Evolutionary conservation across 495 filamentous ascomycete species (phyloP).

Genomic region (Cryomyces minteri): DNA sequence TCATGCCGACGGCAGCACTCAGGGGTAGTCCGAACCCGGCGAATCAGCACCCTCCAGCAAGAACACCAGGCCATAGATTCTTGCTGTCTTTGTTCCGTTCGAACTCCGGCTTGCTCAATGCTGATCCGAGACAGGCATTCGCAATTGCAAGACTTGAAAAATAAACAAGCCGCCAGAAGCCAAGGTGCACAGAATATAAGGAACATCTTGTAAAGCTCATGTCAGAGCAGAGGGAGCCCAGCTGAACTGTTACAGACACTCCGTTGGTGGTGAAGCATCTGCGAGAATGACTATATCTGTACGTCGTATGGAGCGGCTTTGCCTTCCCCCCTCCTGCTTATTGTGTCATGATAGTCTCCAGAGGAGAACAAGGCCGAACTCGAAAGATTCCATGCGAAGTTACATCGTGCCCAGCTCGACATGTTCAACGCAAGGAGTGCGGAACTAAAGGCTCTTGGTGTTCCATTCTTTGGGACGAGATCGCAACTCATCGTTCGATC

Average conservation of each 20-base stretch:
- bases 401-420: conserved; percentile 35
- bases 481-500: conserved; percentile 20
- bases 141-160: too few relatives aligned
- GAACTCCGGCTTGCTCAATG: too few relatives aligned
- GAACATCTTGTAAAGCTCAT: too few relatives aligned
- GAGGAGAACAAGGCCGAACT: conserved; percentile 37
- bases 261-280: neutral
- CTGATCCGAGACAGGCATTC: too few relatives aligned
- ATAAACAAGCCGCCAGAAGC: too few relatives aligned
- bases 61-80: too few relatives aligned
- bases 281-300: conserved; percentile 1
- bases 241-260: neutral
- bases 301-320: neutral
- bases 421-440: conserved; percentile 38
- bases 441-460: conserved; percentile 36
- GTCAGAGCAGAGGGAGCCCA: too few relatives aligned
- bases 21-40: neutral
- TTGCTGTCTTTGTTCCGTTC: too few relatives aligned
- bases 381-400: conserved; percentile 36
- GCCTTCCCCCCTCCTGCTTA: neutral
- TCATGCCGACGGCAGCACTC: conserved; percentile 6
- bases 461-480: conserved; percentile 46
- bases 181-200: too few relatives aligned
- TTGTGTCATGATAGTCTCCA: conserved; percentile 10
- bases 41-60: neutral